These are phyloP conservation scores for Stephanodiscus triporus DNA, from an alignment of 108 stramenopile species.

Conservation along the genomic window DNA sequence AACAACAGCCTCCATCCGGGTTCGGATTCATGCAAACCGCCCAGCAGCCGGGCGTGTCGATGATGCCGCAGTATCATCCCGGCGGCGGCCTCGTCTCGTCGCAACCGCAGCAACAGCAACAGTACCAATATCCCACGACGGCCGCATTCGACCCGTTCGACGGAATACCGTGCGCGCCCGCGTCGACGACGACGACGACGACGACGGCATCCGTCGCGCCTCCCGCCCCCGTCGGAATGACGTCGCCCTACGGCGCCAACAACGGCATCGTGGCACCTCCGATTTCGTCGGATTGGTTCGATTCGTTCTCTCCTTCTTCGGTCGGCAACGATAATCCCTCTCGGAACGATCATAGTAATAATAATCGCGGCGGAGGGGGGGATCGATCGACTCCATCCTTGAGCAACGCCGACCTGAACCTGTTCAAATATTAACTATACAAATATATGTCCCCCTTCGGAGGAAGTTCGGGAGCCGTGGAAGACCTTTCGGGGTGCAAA, in stretches of 20 bases:
- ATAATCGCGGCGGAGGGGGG: background rate
- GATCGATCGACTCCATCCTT: background rate
- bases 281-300: background rate
- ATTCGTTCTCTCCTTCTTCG: background rate
- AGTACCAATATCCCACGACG: slow-evolving; percentile 11
- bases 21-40: slow-evolving; percentile 45
- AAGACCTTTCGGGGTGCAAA: no score
- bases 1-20: slow-evolving; percentile 4
- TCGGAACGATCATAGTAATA: slow-evolving; percentile 1
- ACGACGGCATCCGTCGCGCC: background rate
- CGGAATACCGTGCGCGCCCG: slow-evolving; percentile 16
- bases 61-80: slow-evolving; percentile 6
- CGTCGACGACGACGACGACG: background rate
- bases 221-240: background rate
- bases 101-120: slow-evolving; percentile 10
- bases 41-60: slow-evolving; percentile 8
- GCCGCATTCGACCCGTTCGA: slow-evolving; percentile 50
- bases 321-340: background rate
- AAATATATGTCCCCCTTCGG: no score
- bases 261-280: no score
- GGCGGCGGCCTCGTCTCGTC: slow-evolving; percentile 10
- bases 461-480: no score
- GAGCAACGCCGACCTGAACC: slow-evolving; percentile 48
- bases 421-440: slow-evolving; percentile 52
- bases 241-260: background rate